Evolutionary conservation across 192 early-diverging fungal genomes (phyloP), one percentile per base, ranked within the genome.

Genomic region (Coemansia erecta): DNA sequence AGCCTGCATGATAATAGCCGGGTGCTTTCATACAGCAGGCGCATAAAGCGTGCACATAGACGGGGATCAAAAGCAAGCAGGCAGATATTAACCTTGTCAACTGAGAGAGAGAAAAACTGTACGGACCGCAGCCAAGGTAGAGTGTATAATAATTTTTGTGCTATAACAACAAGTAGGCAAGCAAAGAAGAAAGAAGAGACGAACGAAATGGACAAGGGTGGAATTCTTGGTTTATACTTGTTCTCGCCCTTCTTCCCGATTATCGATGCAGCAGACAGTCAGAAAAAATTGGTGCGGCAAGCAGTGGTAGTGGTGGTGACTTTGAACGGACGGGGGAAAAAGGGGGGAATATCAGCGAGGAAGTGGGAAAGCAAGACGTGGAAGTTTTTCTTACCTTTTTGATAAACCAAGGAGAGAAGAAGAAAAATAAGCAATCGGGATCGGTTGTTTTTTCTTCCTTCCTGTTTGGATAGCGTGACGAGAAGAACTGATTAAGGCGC

Each of bases 351-450:
- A 23, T 18, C 12, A 54, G 50, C 42, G 33, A 22, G n/a, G 45
- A 62, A 40, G 53, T 23, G 33, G 43, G 19, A 48, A 50, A 56
- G 41, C 42, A 50, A 45, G 48, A 64, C 21, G 48, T 41, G 46
- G 55, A 51, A 42, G 28, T 45, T 44, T 44, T 45, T 33, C 23
- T 14, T 52, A 28, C 26, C 26, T 26, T 35, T 52, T 52, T 7
- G 17, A 17, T 31, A 33, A 22, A 22, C 28, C 17, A 28, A 17
- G 31, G 18, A 4, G 18, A 54, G 51, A 53, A 2, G 35, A 54
- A n/a, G n/a, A 52, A 52, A 52, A 52, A 33, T 15, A 22, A 54
- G 35, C 53, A 37, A 54, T 54, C 53, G 37, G 11, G 35, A n/a
- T 45, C 43, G 43, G 15, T 45, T 45, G 1, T 39, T 55, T 55